Conservation (phyloP, 768 basidiomycete genomes). For the Podaxis mareebaensis region DNA sequence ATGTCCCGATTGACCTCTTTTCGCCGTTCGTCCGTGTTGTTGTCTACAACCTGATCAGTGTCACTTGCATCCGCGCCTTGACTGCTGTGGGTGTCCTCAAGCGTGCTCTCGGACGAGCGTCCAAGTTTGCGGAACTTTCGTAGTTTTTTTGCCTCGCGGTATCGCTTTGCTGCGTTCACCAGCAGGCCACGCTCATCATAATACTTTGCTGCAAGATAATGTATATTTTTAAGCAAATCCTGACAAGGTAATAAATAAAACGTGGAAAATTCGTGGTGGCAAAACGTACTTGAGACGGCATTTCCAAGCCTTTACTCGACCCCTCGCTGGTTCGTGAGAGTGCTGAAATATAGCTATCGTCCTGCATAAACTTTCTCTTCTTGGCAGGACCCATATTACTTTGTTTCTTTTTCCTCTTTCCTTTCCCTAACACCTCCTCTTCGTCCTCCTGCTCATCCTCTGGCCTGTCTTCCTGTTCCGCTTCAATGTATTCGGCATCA, state of each 20-base stretch:
- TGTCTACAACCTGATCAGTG: constrained; percentile 8
- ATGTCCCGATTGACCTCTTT: constrained; percentile 50
- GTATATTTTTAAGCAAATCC: constrained; percentile 54
- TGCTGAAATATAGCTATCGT: constrained; percentile 14
- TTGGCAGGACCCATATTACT: constrained; percentile 17
- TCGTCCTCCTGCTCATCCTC: constrained; percentile 23
- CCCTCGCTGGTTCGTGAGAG: not conserved
- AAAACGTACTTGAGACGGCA: constrained; percentile 8
- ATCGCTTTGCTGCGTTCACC: constrained; percentile 47
- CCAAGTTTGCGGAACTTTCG: constrained; percentile 17
- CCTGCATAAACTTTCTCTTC: constrained; percentile 17
- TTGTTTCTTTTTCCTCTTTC: constrained; percentile 16
- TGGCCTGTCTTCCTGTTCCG: constrained; percentile 19
- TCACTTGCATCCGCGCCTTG: constrained; percentile 8
- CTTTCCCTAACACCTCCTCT: constrained; percentile 18
- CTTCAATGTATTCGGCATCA: constrained; percentile 2
- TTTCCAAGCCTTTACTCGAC: not conserved
- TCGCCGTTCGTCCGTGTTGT: constrained; percentile 21
- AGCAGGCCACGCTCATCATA: constrained; percentile 66
- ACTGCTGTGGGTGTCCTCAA: constrained; percentile 19
- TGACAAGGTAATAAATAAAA: constrained; percentile 22
- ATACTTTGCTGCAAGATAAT: constrained; percentile 48
- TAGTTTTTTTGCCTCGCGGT: constrained; percentile 43
- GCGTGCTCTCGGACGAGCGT: not conserved
- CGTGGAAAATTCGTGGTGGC: constrained; percentile 12